Conservation (phyloP, 768 basidiomycete species). For the Cystofilobasidium bisporidii region DNA sequence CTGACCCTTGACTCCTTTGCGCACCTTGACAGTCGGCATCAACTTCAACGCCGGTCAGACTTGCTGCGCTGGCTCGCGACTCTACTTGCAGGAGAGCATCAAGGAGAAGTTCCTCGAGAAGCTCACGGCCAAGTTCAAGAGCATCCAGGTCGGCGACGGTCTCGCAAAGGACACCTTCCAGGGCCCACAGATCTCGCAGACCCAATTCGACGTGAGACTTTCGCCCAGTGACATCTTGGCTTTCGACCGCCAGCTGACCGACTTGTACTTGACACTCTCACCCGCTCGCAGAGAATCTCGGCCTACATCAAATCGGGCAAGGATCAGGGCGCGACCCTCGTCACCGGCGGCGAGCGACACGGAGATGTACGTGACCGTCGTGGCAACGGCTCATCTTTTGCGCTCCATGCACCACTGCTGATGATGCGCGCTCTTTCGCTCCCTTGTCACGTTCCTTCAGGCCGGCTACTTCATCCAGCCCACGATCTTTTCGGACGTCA, state of each 20-base stretch:
- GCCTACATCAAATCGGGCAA: constrained; percentile 67
- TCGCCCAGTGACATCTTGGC: background rate
- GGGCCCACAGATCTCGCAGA: constrained; percentile 66
- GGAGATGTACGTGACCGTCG: too few relatives aligned
- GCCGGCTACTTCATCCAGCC: constrained; percentile 81
- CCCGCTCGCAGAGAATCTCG: constrained; percentile 48
- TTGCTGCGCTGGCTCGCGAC: constrained; percentile 29
- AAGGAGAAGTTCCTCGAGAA: constrained; percentile 28
- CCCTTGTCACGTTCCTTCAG: too few relatives aligned
- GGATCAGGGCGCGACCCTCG: constrained; percentile 51
- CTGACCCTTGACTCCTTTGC: background rate
- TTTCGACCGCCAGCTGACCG: too few relatives aligned
- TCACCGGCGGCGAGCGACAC: constrained; percentile 56
- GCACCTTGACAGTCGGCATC: background rate
- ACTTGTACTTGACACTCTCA: too few relatives aligned
- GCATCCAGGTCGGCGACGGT: constrained; percentile 58
- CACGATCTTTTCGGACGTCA: constrained; percentile 41
- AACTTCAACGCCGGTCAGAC: constrained; percentile 29
- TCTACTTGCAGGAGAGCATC: constrained; percentile 28
- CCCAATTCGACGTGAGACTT: constrained; percentile 49
- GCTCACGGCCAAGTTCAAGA: constrained; percentile 42
- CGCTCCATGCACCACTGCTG: too few relatives aligned
- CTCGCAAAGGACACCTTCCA: constrained; percentile 55
- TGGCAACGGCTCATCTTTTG: too few relatives aligned
- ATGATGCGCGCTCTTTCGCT: too few relatives aligned